A percentile compares a stretch with the other conserved stretches of the same genome.
These are phyloP conservation scores for Jamesozyma gamospora DNA, from an alignment of 805 yeast genomes.

Conservation along the genomic window DNA sequence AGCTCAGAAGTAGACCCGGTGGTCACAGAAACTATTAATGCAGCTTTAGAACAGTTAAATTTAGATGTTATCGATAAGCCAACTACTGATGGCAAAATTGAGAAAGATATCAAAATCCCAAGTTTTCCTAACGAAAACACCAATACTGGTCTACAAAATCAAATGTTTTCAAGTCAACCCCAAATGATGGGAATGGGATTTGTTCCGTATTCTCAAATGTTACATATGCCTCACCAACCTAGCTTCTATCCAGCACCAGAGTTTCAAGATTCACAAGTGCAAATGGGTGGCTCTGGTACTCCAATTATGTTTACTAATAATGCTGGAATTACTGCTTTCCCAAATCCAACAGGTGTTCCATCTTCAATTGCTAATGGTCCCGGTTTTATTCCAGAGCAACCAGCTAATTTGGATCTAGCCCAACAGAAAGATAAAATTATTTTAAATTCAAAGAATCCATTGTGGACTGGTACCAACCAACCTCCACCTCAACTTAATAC, in stretches of 20 bases:
- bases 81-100: not conserved
- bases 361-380: conserved; percentile 4
- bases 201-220: conserved; percentile 27
- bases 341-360: conserved; percentile 3
- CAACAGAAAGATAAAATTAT: not conserved
- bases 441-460: conserved; percentile 10
- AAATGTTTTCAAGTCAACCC: conserved; percentile 12
- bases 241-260: conserved; percentile 21
- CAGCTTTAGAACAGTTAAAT: conserved; percentile 27
- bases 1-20: conserved; percentile 13
- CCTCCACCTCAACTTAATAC: conserved; percentile 4
- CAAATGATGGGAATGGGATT: conserved; percentile 27
- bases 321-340: conserved; percentile 12
- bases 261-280: conserved; percentile 10
- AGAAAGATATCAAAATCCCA: not conserved
- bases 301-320: conserved; percentile 11
- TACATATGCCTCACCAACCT: conserved; percentile 24
- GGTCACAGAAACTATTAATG: conserved; percentile 22
- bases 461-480: conserved; percentile 11
- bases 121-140: not conserved
- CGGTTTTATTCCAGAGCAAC: conserved; percentile 3
- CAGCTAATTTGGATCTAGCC: conserved; percentile 1
- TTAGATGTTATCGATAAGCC: conserved; percentile 19
- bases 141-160: not conserved
- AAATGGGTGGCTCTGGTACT: not conserved